Conservation (phyloP, 1,284 basidiomycete species). For the Tilletia indica region DNA sequence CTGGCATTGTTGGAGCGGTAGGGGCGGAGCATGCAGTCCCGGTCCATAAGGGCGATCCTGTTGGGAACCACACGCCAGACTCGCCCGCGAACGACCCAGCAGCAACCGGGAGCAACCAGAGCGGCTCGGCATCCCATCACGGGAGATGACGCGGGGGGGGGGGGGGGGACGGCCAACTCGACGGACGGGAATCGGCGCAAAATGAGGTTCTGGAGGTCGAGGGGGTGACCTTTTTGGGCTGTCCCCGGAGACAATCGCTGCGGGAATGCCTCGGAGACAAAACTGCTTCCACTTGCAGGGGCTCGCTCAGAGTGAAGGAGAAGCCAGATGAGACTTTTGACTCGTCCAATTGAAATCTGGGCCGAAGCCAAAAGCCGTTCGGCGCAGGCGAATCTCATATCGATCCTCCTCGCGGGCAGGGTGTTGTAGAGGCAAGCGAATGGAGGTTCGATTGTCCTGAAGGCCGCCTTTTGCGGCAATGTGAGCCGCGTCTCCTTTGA, state of each 20-base stretch:
- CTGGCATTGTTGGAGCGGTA: constrained; percentile 1
- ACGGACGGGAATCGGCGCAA: background rate
- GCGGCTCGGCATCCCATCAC: background rate
- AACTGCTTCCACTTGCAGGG: background rate
- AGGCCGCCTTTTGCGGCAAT: background rate
- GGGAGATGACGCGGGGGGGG: background rate
- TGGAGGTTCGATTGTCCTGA: background rate
- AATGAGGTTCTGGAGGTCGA: background rate
- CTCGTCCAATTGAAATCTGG: background rate
- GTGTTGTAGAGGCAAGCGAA: background rate
- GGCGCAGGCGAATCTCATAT: background rate
- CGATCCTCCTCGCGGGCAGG: background rate
- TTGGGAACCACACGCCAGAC: background rate
- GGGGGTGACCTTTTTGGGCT: background rate
- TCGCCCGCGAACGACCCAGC: background rate
- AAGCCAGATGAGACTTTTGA: constrained; percentile 5
- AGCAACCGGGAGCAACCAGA: background rate
- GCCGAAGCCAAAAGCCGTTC: background rate
- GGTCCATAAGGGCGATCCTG: background rate
- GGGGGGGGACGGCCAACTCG: background rate
- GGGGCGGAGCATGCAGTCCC: background rate
- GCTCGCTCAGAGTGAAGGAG: background rate
- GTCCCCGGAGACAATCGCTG: background rate
- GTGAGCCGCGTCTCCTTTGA: background rate
- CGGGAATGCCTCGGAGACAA: background rate